phyloP scores from a whole-genome alignment of 2,329 filamentous ascomycete genomes.

The Phyllosticta citriasiana region DNA sequence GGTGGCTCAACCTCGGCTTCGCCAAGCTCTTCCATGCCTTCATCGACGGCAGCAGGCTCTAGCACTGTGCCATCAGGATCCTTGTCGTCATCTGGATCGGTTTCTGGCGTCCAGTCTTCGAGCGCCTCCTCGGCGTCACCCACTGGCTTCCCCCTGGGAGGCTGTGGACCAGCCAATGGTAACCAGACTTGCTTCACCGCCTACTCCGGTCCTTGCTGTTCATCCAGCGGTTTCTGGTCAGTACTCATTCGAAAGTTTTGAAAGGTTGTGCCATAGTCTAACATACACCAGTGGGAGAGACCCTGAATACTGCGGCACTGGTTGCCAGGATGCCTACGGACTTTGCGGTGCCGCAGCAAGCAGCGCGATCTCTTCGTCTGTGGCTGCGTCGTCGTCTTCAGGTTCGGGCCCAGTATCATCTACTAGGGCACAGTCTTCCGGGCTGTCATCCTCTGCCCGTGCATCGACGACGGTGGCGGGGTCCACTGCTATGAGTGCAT shows the following conservation, averaged over 20 bases:
- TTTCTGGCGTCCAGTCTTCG: background rate
- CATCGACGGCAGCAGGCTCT: no score
- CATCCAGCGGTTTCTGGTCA: background rate
- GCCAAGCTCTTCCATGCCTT: background rate
- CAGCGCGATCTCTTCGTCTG: background rate
- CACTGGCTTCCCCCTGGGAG: background rate
- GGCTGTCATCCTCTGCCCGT: background rate
- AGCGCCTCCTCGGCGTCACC: background rate
- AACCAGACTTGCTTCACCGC: background rate
- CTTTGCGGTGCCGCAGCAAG: background rate
- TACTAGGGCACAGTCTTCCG: background rate
- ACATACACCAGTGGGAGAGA: background rate
- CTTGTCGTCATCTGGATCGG: background rate
- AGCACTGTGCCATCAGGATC: background rate
- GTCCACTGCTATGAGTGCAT: no score
- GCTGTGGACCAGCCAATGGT: background rate
- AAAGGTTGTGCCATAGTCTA: background rate
- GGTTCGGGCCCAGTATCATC: background rate
- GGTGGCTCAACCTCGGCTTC: background rate
- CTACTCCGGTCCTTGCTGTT: background rate
- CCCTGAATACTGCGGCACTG: background rate
- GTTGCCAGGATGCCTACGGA: background rate
- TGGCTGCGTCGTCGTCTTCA: background rate
- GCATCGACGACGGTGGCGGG: no score
- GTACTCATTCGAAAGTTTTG: background rate